Conservation (phyloP, 257 asterid genomes). For the Primulina eburnea region DNA sequence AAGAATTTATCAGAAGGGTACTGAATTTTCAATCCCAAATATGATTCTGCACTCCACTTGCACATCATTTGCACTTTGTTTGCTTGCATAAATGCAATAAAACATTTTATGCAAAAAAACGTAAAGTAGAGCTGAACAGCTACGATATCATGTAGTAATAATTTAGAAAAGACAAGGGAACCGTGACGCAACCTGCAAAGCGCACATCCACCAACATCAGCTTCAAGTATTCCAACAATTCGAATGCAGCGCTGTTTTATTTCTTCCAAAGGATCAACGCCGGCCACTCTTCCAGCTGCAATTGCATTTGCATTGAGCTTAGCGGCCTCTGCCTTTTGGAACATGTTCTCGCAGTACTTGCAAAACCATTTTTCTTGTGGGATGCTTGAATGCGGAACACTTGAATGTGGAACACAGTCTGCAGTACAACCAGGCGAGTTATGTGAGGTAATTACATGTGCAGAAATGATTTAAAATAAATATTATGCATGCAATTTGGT, state of each 20-base stretch:
- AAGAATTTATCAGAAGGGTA: background rate
- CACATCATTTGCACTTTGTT: background rate
- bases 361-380: conserved; percentile 81
- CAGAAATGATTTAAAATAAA: conserved; percentile 11
- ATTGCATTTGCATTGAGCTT: conserved; percentile 64
- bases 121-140: background rate
- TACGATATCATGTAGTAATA: background rate
- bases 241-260: conserved; percentile 74
- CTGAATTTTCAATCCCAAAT: background rate
- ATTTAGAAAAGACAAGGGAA: conserved; percentile 14
- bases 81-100: background rate
- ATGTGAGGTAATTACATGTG: conserved; percentile 16
- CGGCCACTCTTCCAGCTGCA: conserved; percentile 92
- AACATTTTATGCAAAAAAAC: background rate
- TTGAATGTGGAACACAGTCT: conserved; percentile 61
- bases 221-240: conserved; percentile 48
- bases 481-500: background rate
- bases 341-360: conserved; percentile 59
- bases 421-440: conserved; percentile 29
- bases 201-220: conserved; percentile 70
- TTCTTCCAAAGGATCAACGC: conserved; percentile 69
- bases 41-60: background rate
- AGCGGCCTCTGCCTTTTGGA: conserved; percentile 52
- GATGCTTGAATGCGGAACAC: conserved; percentile 43
- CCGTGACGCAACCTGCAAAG: conserved; percentile 72